A percentile compares a stretch with the other conserved stretches of the same genome.
Evolutionary conservation across 2,329 filamentous ascomycete genomes (phyloP).

Genomic region (Epichloe bromicola): DNA sequence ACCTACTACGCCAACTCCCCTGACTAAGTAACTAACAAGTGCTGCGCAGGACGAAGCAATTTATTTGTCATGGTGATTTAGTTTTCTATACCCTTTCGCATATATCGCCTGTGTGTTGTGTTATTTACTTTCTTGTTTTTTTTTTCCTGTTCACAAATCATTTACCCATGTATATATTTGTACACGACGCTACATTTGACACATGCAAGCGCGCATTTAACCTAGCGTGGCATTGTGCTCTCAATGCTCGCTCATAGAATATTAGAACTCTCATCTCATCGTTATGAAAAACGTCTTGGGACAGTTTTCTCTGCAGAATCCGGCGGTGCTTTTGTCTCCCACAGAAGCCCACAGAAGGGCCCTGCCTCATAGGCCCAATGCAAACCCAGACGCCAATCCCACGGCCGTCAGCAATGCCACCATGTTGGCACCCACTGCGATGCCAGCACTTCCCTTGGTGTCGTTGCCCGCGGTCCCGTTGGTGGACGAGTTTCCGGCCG

Average conservation of each 20-base stretch:
- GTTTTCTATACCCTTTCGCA: constrained; percentile 2
- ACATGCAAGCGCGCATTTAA: background rate
- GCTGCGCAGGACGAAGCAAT: background rate
- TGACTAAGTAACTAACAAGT: background rate
- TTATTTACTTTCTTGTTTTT: background rate
- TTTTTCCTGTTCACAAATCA: constrained; percentile 3
- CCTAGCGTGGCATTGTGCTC: background rate
- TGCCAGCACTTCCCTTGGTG: constrained; percentile 12
- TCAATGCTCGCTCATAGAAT: background rate
- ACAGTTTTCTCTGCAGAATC: too few relatives aligned
- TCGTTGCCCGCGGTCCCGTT: background rate
- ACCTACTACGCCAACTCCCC: background rate
- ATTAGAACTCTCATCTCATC: background rate
- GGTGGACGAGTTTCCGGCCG: background rate
- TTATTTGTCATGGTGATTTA: background rate
- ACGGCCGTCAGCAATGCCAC: constrained; percentile 21
- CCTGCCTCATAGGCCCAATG: constrained; percentile 18
- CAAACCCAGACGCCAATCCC: constrained; percentile 26
- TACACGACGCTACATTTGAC: background rate
- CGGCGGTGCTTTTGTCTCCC: too few relatives aligned
- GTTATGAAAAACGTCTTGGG: background rate
- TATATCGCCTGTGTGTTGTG: background rate
- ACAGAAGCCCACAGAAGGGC: too few relatives aligned
- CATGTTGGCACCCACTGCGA: constrained; percentile 12
- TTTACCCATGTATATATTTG: background rate